Base-by-base conservation (phyloP, 2,329 filamentous ascomycete genomes). In the Claviceps maximensis region DNA sequence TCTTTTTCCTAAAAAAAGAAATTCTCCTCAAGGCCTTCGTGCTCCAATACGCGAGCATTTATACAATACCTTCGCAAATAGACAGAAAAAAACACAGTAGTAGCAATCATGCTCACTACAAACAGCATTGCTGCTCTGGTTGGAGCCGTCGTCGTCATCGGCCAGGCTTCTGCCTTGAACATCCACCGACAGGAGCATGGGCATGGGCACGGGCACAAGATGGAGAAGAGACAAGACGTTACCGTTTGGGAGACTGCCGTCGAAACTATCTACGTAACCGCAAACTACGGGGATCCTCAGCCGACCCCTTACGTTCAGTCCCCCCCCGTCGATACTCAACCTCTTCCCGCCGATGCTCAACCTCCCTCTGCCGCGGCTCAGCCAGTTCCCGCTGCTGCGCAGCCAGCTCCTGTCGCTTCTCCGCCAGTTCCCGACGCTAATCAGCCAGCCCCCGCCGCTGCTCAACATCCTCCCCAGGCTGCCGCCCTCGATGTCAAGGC, bases 141-240 rank as follows among this genome's bases (percentile, higher is more conserved):
- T 52, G 71, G 70, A 52, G 65, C 71, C 53, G 65, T 71, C 54
- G 65, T 70, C 59, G 66, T 77, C 47, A 65, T 69, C 58, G 67
- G 71, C 59, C 68, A 74, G 62, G 68, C 67, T 55, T 54, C 70
- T 42, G 75, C 71, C 58, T 60, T 70, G 58, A 69, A 69, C 63
- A 59, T 66, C 54, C 70, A 74, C 63, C 70, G 69, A 46, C 69
- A 72, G 59, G 44, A 29, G 15, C 41, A 44, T 21, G 41, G 44
- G 29, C 41, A 44, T 21, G 41, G 15, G 17, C 44, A 46, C 23
- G 62, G 62, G 49, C 70, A 74, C 57, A 58, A 65, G 47, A 50
- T 58, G 58, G 59, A 67, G 51, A 69, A 71, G 61, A 63, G 62
- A 50, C 62, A 55, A 15, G n/a, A 66, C 13, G 61, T 68, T 44